These are phyloP conservation scores for Jackrogersella multiformis DNA, from an alignment of 495 filamentous ascomycete species.

Conservation along the genomic window DNA sequence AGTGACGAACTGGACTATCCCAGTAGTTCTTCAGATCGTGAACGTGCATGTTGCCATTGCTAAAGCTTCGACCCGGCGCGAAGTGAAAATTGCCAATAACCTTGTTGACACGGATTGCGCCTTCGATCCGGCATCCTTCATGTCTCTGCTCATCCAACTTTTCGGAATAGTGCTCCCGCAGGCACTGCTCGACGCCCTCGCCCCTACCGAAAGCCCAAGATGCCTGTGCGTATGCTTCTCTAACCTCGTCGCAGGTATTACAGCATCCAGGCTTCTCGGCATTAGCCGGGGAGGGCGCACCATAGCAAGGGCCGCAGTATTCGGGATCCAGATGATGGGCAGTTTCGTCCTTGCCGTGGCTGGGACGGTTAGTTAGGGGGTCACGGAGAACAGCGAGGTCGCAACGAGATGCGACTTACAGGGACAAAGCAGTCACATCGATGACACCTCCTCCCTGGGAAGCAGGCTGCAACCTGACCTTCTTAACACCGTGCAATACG, in stretches of 20 bases:
- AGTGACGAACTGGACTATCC: slow-evolving; percentile 75
- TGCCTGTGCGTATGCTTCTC: slow-evolving; percentile 87
- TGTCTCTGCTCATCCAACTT: slow-evolving; percentile 83
- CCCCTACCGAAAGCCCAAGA: slow-evolving; percentile 95
- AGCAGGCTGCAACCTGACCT: slow-evolving; percentile 77
- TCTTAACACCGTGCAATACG: slow-evolving; percentile 89
- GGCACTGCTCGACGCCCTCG: slow-evolving; percentile 93
- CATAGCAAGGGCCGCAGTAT: slow-evolving; percentile 96
- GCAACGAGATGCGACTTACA: slow-evolving; percentile 61
- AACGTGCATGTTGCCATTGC: slow-evolving; percentile 93
- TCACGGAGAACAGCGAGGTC: not conserved
- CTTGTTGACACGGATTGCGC: slow-evolving; percentile 93
- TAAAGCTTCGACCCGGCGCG: slow-evolving; percentile 93
- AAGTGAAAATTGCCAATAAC: slow-evolving; percentile 99
- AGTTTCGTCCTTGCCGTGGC: slow-evolving; percentile 66
- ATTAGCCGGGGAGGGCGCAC: slow-evolving; percentile 74
- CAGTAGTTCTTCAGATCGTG: slow-evolving; percentile 96
- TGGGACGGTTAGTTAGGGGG: slow-evolving; percentile 45
- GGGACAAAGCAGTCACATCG: slow-evolving; percentile 73
- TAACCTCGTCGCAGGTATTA: slow-evolving; percentile 95
- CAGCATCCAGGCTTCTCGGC: slow-evolving; percentile 85
- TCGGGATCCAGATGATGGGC: slow-evolving; percentile 86
- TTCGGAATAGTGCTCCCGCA: slow-evolving; percentile 90
- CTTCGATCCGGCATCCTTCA: slow-evolving; percentile 96
- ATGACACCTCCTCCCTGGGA: slow-evolving; percentile 82